phyloP scores from a whole-genome alignment of 768 basidiomycete genomes.

The Suillus sp. region DNA sequence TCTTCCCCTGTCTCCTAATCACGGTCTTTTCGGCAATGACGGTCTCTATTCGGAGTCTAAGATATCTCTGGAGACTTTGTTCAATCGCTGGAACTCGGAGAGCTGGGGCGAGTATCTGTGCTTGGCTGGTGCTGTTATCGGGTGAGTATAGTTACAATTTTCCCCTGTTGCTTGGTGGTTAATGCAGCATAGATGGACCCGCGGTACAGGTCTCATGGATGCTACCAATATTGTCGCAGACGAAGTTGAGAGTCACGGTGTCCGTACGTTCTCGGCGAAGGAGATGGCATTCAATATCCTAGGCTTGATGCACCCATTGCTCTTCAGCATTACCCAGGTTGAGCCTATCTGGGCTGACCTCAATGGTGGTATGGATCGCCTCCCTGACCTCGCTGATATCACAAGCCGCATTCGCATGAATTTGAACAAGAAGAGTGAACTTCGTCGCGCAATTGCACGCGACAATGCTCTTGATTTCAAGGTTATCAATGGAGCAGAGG shows the following conservation, averaged over 20 bases:
- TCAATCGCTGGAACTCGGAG: conserved; percentile 97
- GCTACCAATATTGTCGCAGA: conserved; percentile 94
- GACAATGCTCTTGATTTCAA: conserved; percentile 98
- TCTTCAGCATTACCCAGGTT: conserved; percentile 99
- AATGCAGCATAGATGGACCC: conserved; percentile 74
- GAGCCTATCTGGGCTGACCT: conserved; percentile 99
- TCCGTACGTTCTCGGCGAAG: conserved; percentile 98
- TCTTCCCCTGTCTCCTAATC: conserved; percentile 96
- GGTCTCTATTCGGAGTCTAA: conserved; percentile 98
- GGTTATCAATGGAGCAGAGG: conserved; percentile 83
- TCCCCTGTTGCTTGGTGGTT: conserved; percentile 14
- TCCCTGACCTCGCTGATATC: conserved; percentile 92
- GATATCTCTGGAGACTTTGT: conserved; percentile 95
- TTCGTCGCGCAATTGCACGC: conserved; percentile 89
- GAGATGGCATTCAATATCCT: conserved; percentile 99
- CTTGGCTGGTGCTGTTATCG: conserved; percentile 97
- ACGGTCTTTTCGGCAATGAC: conserved; percentile 97
- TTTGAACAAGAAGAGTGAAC: conserved; percentile 84
- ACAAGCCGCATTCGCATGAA: conserved; percentile 82
- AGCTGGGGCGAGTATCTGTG: conserved; percentile 99
- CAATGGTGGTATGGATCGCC: conserved; percentile 97
- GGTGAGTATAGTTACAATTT: conserved; percentile 50
- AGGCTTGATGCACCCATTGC: conserved; percentile 97
- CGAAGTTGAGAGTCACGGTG: conserved; percentile 89
- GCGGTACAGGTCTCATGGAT: conserved; percentile 96